phyloP scores from a whole-genome alignment of 495 filamentous ascomycete genomes.

The Xylaria grammica region DNA sequence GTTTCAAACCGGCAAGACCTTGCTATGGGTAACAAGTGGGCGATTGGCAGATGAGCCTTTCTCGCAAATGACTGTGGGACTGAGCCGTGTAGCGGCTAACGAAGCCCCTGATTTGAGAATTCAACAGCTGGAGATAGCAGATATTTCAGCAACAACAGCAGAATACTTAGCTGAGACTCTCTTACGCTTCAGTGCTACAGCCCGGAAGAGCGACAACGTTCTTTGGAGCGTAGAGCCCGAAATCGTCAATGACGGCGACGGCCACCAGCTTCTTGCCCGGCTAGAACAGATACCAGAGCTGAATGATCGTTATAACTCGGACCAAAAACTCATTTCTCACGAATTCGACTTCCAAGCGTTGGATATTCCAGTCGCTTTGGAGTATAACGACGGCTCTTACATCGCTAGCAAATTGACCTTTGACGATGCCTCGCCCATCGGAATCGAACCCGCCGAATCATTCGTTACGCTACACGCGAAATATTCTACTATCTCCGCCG shows the following conservation, averaged over 20 bases:
- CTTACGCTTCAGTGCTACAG: background rate
- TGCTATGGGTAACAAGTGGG: constrained; percentile 51
- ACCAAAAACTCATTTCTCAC: constrained; percentile 30
- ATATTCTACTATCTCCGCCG: background rate
- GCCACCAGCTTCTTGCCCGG: constrained; percentile 35
- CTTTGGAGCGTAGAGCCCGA: constrained; percentile 9
- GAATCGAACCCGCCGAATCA: background rate
- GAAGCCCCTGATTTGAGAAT: constrained; percentile 19
- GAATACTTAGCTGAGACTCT: constrained; percentile 5
- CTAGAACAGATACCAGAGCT: constrained; percentile 26
- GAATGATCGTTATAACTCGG: constrained; percentile 50
- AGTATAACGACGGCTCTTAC: background rate
- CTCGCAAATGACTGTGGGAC: constrained; percentile 45
- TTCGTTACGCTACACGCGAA: background rate
- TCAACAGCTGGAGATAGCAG: constrained; percentile 15
- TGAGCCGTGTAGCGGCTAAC: constrained; percentile 42
- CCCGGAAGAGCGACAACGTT: background rate
- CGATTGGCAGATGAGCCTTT: constrained; percentile 41
- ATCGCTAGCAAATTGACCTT: background rate
- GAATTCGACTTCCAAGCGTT: background rate
- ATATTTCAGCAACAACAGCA: background rate
- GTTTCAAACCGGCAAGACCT: constrained; percentile 40
- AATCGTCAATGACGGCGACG: background rate
- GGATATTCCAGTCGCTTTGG: background rate
- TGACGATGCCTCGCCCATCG: no score